Conservation (phyloP, 164 flowering plant genomes). For the Liriodendron chinense region DNA sequence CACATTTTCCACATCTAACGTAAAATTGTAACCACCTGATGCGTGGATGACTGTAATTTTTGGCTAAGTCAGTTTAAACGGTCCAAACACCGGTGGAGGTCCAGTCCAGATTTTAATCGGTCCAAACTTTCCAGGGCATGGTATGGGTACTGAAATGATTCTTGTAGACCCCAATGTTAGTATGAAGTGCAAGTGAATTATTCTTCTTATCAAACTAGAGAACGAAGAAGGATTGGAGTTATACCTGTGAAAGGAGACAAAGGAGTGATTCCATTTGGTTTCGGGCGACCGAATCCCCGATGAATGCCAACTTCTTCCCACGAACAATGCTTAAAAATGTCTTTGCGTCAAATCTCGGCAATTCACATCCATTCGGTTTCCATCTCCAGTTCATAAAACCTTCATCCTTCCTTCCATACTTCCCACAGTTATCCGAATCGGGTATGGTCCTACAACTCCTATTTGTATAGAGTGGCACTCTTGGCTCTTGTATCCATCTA, state of each 20-base stretch:
- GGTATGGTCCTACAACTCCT: conserved; percentile 31
- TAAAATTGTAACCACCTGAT: no score
- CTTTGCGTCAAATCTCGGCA: conserved; percentile 30
- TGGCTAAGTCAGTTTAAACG: no score
- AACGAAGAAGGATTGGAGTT: no score
- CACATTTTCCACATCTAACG: no score
- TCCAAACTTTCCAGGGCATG: background rate
- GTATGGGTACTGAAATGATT: no score
- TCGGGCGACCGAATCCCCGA: conserved; percentile 45
- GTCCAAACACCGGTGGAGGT: background rate
- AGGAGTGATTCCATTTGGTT: conserved; percentile 50
- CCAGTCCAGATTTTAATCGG: background rate
- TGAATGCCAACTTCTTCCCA: conserved; percentile 37
- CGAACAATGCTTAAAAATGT: conserved; percentile 23
- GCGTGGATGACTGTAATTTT: no score
- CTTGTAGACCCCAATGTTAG: background rate
- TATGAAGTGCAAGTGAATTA: background rate
- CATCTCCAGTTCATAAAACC: conserved; percentile 43
- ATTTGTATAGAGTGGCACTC: conserved; percentile 27
- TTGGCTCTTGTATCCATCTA: conserved; percentile 31
- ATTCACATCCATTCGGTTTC: conserved; percentile 40
- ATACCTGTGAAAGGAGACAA: conserved; percentile 37
- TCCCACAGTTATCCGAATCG: conserved; percentile 31
- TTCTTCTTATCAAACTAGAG: background rate
- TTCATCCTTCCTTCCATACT: conserved; percentile 33